These are phyloP conservation scores for Pezicula carpinea DNA, from an alignment of 2,329 filamentous ascomycete species.

Conservation along the genomic window DNA sequence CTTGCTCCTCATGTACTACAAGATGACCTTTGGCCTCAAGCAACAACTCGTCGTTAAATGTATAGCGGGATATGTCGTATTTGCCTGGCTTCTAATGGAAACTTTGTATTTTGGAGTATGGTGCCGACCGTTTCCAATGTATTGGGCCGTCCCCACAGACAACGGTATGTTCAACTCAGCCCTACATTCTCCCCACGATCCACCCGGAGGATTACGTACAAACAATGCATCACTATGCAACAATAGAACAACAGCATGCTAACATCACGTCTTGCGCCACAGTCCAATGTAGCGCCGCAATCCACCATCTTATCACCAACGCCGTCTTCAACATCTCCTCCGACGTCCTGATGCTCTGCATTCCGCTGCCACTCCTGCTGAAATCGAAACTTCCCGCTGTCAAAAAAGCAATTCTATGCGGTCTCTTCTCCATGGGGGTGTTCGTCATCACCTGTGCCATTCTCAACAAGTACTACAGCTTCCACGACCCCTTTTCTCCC, in stretches of 20 bases:
- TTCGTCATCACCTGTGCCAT: constrained; percentile 47
- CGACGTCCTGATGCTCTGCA: constrained; percentile 53
- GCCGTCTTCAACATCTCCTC: constrained; percentile 55
- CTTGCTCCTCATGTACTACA: constrained; percentile 52
- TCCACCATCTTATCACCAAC: constrained; percentile 54
- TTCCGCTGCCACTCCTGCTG: constrained; percentile 46
- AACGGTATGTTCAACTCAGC: constrained; percentile 33
- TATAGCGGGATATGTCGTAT: constrained; percentile 41
- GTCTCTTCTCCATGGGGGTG: constrained; percentile 40
- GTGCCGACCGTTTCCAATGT: constrained; percentile 51
- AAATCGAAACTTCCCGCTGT: constrained; percentile 41
- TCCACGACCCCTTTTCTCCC: constrained; percentile 29
- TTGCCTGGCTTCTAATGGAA: constrained; percentile 48
- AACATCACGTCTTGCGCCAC: not conserved
- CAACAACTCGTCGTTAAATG: constrained; percentile 44
- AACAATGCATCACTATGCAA: no score
- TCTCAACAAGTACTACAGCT: constrained; percentile 45
- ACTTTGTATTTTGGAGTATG: constrained; percentile 45
- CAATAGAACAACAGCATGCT: no score
- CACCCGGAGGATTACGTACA: no score
- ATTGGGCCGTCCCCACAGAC: constrained; percentile 51
- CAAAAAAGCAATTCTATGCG: constrained; percentile 47
- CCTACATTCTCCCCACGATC: no score
- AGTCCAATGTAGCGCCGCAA: constrained; percentile 53
- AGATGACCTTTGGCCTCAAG: constrained; percentile 45